A percentile compares a stretch with the other conserved stretches of the same genome.
These are phyloP conservation scores for Coprinopsis marcescibilis DNA, from an alignment of 768 basidiomycete species.

Conservation along the genomic window DNA sequence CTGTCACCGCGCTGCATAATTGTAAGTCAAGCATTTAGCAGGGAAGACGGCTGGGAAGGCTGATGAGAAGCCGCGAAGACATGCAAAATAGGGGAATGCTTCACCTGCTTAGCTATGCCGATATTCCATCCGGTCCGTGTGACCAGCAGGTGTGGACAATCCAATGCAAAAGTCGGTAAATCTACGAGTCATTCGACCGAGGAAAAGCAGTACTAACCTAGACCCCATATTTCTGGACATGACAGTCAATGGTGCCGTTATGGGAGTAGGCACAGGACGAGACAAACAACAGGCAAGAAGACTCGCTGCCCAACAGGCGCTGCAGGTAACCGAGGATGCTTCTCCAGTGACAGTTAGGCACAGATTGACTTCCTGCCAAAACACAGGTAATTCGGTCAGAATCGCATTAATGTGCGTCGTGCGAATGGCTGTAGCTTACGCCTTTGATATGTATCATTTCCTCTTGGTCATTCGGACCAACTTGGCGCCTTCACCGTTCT, in stretches of 20 bases:
- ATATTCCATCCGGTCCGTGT: conserved; percentile 34
- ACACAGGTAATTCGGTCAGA: conserved; percentile 4
- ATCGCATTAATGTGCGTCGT: not conserved
- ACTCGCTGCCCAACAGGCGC: conserved; percentile 39
- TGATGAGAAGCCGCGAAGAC: conserved; percentile 18
- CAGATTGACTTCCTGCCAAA: not conserved
- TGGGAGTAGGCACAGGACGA: conserved; percentile 40
- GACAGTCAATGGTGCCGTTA: conserved; percentile 45
- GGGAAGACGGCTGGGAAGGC: conserved; percentile 1
- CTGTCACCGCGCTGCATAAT: conserved; percentile 38
- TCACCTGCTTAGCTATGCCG: conserved; percentile 29
- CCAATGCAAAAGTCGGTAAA: conserved; percentile 49
- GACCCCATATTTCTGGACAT: no score
- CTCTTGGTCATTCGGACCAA: not conserved
- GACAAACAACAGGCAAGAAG: conserved; percentile 45
- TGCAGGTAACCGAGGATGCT: conserved; percentile 25
- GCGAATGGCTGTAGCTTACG: not conserved
- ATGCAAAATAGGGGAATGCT: conserved; percentile 19
- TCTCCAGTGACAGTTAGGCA: not conserved
- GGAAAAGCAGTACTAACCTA: conserved; percentile 1
- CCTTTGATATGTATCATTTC: not conserved
- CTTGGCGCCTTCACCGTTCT: not conserved
- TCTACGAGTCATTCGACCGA: not conserved
- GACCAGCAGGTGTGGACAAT: conserved; percentile 43
- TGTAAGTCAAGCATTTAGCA: conserved; percentile 24